Evolutionary conservation across 2,329 filamentous ascomycete species (phyloP).

Genomic region (Colletotrichum limetticola): DNA sequence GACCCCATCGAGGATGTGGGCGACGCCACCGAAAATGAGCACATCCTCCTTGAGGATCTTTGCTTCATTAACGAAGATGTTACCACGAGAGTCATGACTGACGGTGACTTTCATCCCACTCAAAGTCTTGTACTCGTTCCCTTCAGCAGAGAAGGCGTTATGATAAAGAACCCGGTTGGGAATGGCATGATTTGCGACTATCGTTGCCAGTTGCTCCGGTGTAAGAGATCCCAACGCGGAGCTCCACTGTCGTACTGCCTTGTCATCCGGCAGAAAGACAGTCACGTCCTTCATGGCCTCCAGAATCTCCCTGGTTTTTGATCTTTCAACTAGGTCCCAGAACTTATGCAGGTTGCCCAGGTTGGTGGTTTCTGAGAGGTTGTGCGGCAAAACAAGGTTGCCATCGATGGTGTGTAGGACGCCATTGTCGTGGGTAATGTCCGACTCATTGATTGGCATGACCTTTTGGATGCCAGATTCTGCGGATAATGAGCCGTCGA

Average conservation of each 20-base stretch:
- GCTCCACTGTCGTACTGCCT: conserved; percentile 1
- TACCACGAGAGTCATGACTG: background rate
- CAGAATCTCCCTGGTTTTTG: background rate
- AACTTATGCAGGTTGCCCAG: background rate
- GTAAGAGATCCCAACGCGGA: background rate
- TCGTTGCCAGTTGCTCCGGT: background rate
- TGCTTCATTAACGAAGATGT: background rate
- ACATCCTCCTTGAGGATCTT: background rate
- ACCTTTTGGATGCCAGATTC: conserved; percentile 9
- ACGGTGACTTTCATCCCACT: background rate
- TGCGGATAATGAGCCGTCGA: background rate
- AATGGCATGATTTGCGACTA: background rate
- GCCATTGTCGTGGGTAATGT: background rate
- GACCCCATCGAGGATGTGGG: background rate
- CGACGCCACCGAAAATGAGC: background rate
- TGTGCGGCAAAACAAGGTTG: conserved; percentile 13
- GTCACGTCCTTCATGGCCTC: background rate
- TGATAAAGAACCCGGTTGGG: background rate
- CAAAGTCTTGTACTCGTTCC: background rate
- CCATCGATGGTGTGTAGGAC: background rate
- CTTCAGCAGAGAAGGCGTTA: background rate
- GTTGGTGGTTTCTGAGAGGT: conserved; percentile 4
- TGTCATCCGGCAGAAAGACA: background rate
- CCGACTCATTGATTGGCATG: background rate
- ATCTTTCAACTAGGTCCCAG: background rate